These are phyloP conservation scores for Xylaria curta DNA, from an alignment of 495 filamentous ascomycete genomes.

Conservation along the genomic window DNA sequence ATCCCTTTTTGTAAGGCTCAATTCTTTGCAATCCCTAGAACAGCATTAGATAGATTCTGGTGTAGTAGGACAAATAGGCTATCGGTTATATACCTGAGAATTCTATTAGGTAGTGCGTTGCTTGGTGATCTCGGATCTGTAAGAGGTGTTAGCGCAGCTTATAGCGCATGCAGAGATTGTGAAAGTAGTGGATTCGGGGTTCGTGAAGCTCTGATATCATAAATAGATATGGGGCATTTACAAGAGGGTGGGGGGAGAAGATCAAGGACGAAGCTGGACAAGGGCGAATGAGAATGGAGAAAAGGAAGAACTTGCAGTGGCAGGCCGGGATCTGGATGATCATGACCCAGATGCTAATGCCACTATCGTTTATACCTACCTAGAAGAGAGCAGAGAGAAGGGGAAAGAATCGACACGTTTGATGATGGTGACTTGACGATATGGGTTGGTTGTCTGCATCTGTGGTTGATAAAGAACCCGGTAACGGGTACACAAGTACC, in stretches of 20 bases:
- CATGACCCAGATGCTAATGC: constrained; percentile 10
- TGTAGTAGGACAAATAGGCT: background rate
- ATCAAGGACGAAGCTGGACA: background rate
- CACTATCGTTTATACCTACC: background rate
- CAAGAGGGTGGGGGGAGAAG: constrained; percentile 11
- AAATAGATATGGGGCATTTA: constrained; percentile 13
- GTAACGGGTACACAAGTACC: background rate
- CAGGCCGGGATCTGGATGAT: background rate
- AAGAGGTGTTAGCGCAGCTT: background rate
- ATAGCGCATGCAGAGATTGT: background rate
- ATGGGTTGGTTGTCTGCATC: background rate
- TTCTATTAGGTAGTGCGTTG: background rate
- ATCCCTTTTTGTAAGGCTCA: background rate
- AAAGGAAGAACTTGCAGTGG: background rate
- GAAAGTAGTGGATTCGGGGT: constrained; percentile 11
- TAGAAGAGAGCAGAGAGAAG: background rate
- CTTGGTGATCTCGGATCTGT: background rate
- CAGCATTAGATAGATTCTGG: background rate
- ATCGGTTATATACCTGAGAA: background rate
- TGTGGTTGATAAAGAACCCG: background rate
- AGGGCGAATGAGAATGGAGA: constrained; percentile 3
- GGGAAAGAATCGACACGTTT: background rate
- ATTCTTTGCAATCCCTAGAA: background rate
- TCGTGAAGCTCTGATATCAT: constrained; percentile 20
- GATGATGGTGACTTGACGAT: background rate